phyloP scores from a whole-genome alignment of 768 basidiomycete genomes.

The Leucosporidium scottii region DNA sequence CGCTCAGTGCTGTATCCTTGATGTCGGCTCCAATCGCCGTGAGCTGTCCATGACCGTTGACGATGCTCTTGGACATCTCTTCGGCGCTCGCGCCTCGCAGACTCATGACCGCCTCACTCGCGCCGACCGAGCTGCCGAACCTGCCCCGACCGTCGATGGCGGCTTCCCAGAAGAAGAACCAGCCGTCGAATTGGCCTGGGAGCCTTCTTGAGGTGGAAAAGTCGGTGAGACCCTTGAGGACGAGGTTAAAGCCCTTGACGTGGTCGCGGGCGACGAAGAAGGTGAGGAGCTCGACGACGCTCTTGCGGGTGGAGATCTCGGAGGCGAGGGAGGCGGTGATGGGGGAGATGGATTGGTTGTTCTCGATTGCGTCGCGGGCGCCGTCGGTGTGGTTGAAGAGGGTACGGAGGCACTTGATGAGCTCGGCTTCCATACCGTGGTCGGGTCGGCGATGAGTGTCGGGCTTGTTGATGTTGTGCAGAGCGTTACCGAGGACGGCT shows the following conservation, averaged over 20 bases:
- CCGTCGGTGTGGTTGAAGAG: constrained; percentile 65
- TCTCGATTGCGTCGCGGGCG: constrained; percentile 64
- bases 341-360: constrained; percentile 65
- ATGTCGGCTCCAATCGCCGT: constrained; percentile 12
- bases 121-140: constrained; percentile 93
- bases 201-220: constrained; percentile 45
- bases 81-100: constrained; percentile 25
- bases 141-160: constrained; percentile 75
- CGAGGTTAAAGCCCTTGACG: constrained; percentile 56
- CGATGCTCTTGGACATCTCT: constrained; percentile 18
- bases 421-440: constrained; percentile 71
- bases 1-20: constrained; percentile 60
- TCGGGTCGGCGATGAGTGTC: constrained; percentile 2
- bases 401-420: constrained; percentile 75
- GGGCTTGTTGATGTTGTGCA: constrained; percentile 60
- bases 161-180: constrained; percentile 75
- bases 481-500: constrained; percentile 70
- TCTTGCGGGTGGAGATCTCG: constrained; percentile 66
- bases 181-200: constrained; percentile 59
- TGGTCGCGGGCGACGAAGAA: constrained; percentile 61
- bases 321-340: constrained; percentile 76
- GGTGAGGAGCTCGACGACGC: constrained; percentile 68
- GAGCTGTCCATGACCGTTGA: constrained; percentile 20
- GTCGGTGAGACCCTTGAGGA: constrained; percentile 64
- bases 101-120: constrained; percentile 81